phyloP scores from a whole-genome alignment of 768 basidiomycete genomes.

The Podaxis pistillaris region DNA sequence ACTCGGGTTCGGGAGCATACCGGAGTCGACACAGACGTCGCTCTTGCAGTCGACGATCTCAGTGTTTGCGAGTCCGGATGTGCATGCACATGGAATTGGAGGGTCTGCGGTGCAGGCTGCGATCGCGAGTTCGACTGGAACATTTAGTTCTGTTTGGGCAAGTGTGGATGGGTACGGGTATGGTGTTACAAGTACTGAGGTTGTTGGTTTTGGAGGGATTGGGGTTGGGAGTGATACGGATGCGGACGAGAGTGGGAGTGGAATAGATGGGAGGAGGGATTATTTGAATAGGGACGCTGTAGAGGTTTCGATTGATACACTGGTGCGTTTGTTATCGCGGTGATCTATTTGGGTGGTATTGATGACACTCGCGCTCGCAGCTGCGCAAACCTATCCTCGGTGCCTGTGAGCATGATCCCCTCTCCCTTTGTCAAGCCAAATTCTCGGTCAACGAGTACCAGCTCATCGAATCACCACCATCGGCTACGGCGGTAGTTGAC shows the following conservation, averaged over 20 bases:
- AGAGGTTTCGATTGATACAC: conserved; percentile 73
- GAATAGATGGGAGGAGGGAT: conserved; percentile 37
- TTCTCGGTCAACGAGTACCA: conserved; percentile 42
- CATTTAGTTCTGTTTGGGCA: conserved; percentile 85
- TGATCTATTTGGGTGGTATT: conserved; percentile 2
- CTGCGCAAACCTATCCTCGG: conserved; percentile 76
- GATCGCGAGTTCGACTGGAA: conserved; percentile 81
- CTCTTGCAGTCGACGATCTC: conserved; percentile 80
- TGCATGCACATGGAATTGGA: conserved; percentile 41
- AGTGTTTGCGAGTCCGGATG: conserved; percentile 85
- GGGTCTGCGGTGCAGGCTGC: conserved; percentile 89
- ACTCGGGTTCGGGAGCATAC: conserved; percentile 75
- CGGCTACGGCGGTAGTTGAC: conserved; percentile 83
- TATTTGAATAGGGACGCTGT: conserved; percentile 74
- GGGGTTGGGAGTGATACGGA: conserved; percentile 27
- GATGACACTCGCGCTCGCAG: conserved; percentile 33
- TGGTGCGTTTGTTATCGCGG: conserved; percentile 49
- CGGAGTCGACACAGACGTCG: conserved; percentile 78
- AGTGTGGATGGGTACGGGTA: conserved; percentile 87
- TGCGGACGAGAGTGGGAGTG: conserved; percentile 27
- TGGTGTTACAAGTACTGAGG: conserved; percentile 75
- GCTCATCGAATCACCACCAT: conserved; percentile 64
- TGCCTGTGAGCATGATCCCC: conserved; percentile 84
- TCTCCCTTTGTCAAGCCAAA: conserved; percentile 60
- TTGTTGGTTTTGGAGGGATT: conserved; percentile 42